Evolutionary conservation across 2,329 filamentous ascomycete genomes (phyloP).

Genomic region (Aspergillus hortae): DNA sequence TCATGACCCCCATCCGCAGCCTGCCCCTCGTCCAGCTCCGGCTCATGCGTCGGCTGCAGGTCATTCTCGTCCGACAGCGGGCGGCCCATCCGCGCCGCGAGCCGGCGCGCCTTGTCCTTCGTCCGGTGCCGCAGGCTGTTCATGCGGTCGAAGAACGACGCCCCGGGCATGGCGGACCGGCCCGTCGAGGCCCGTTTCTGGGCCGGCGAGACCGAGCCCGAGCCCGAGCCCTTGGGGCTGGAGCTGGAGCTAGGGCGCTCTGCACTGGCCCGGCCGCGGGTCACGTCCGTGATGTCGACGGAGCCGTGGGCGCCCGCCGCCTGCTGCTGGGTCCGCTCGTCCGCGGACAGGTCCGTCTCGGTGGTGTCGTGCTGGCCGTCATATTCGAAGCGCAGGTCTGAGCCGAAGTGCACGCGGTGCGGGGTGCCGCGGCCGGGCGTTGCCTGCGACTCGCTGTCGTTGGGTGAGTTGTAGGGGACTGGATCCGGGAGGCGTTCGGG

Average conservation of each 20-base stretch:
- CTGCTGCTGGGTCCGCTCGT: constrained; percentile 7
- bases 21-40: neutral
- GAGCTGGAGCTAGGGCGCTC: neutral
- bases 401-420: constrained; percentile 7
- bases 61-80: constrained; percentile 1
- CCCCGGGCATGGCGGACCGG: neutral
- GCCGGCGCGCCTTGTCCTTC: neutral
- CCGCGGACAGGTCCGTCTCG: neutral
- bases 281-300: constrained; percentile 25
- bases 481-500: neutral
- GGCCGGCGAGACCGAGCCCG: too few relatives aligned
- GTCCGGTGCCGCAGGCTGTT: neutral
- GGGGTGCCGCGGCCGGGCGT: neutral
- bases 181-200: neutral
- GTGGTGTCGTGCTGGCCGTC: neutral
- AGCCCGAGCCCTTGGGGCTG: too few relatives aligned
- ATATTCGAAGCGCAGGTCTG: constrained; percentile 7
- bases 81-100: neutral
- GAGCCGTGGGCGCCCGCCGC: constrained; percentile 15
- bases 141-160: neutral
- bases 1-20: constrained; percentile 10
- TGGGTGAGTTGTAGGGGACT: neutral
- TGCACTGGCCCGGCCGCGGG: constrained; percentile 1
- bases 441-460: neutral
- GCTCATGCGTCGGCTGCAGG: neutral